These are phyloP conservation scores for Crassisporium funariophilum DNA, from an alignment of 768 basidiomycete species.

Conservation along the genomic window DNA sequence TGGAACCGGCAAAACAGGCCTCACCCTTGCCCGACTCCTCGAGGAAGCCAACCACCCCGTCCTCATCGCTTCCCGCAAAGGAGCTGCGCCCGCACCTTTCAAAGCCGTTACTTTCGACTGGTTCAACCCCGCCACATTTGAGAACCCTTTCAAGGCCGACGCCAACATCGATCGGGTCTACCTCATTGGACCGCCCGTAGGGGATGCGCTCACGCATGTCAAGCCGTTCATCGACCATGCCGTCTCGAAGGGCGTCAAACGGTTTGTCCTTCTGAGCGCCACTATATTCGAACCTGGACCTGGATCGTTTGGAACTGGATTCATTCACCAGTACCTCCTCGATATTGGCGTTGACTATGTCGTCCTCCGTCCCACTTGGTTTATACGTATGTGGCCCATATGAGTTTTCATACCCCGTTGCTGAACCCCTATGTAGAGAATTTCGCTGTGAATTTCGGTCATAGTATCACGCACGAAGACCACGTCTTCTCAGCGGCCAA, in stretches of 20 bases:
- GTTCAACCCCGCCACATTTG: constrained; percentile 33
- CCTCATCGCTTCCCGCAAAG: constrained; percentile 32
- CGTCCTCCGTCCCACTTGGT: background rate
- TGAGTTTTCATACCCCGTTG: background rate
- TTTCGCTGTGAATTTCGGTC: background rate
- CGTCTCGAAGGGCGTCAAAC: constrained; percentile 16
- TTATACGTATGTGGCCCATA: background rate
- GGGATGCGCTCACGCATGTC: constrained; percentile 18
- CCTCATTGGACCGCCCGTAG: constrained; percentile 27
- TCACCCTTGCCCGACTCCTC: constrained; percentile 28
- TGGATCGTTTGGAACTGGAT: background rate
- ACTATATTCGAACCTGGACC: background rate
- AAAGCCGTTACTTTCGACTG: constrained; percentile 37
- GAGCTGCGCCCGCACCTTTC: constrained; percentile 24
- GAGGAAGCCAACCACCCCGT: constrained; percentile 24
- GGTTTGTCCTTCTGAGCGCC: background rate
- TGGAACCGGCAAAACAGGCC: constrained; percentile 36
- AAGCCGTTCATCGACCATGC: constrained; percentile 34
- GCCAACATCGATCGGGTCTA: constrained; percentile 32
- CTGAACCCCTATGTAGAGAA: background rate
- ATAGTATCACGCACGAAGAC: background rate
- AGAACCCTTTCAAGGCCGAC: constrained; percentile 31
- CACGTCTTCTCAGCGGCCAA: background rate
- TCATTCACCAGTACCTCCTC: background rate
- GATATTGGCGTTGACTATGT: background rate